These are phyloP conservation scores for Beauveria varroae DNA, from an alignment of 2,329 filamentous ascomycete species.

Conservation along the genomic window DNA sequence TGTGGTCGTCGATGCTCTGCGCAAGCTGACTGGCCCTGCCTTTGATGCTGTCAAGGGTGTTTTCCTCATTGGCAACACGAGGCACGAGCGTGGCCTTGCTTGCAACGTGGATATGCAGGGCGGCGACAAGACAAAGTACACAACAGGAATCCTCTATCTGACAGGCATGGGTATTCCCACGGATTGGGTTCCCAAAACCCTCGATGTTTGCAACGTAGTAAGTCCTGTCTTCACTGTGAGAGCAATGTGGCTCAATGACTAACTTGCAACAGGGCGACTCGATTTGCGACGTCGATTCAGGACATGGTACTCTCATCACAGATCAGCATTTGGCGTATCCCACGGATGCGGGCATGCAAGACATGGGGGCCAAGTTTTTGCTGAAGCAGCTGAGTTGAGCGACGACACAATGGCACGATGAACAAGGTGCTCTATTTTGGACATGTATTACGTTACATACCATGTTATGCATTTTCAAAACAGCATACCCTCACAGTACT, in stretches of 20 bases:
- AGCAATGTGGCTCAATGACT: not conserved
- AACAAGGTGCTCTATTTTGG: not conserved
- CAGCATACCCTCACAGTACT: too few relatives aligned
- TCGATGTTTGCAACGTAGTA: constrained; percentile 13
- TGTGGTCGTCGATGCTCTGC: constrained; percentile 11
- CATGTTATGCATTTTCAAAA: too few relatives aligned
- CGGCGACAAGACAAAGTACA: constrained; percentile 3
- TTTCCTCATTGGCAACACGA: constrained; percentile 10
- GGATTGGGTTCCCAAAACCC: constrained; percentile 8
- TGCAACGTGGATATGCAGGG: constrained; percentile 13
- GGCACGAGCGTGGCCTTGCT: constrained; percentile 9
- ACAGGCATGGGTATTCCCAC: not conserved
- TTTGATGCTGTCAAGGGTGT: constrained; percentile 12
- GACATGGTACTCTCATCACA: not conserved
- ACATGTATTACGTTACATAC: not conserved
- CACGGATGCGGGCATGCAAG: not conserved
- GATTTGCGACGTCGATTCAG: constrained; percentile 3
- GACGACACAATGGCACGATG: not conserved
- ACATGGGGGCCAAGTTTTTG: constrained; percentile 9
- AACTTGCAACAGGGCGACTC: constrained; percentile 11
- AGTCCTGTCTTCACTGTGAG: too few relatives aligned
- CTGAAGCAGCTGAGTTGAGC: constrained; percentile 3
- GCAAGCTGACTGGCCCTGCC: not conserved
- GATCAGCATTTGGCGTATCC: not conserved
- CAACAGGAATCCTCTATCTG: not conserved